Conservation (phyloP, 1,284 basidiomycete genomes). For the Moesziomyces parantarcticus region DNA sequence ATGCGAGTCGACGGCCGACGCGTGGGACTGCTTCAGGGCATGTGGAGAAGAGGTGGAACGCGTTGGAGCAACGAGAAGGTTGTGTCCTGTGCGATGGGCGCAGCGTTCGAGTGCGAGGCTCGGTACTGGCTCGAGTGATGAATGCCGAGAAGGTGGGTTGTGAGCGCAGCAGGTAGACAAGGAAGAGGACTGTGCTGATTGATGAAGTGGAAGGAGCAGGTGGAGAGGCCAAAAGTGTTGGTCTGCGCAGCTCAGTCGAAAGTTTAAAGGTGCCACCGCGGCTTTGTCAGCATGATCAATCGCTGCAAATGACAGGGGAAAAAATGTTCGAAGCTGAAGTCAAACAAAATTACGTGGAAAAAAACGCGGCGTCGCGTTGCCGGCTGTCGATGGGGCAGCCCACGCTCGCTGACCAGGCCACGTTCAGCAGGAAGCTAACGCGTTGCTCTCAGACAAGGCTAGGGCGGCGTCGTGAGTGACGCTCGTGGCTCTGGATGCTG, state of each 20-base stretch:
- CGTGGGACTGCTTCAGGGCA: conserved; percentile 12
- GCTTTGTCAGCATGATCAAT: conserved; percentile 4
- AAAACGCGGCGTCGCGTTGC: neutral
- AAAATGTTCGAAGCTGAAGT: neutral
- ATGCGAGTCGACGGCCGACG: conserved; percentile 13
- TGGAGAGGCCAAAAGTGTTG: conserved; percentile 3
- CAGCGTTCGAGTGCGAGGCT: neutral
- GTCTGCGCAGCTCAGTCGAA: conserved; percentile 16
- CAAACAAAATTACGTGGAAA: neutral
- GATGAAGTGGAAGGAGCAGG: neutral
- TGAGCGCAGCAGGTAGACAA: too few species aligned
- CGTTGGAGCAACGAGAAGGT: neutral
- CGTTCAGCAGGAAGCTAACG: too few species aligned
- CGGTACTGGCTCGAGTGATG: neutral
- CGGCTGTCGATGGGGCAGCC: too few species aligned
- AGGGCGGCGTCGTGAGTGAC: too few species aligned
- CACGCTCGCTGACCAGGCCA: too few species aligned
- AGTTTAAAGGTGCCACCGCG: conserved; percentile 5
- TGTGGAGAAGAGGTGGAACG: conserved; percentile 6
- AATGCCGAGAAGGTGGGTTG: conserved; percentile 1
- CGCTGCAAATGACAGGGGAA: neutral
- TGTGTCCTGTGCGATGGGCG: too few species aligned
- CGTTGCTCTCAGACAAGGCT: too few species aligned
- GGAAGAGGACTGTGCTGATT: too few species aligned
- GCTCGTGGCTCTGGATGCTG: too few species aligned